These are phyloP conservation scores for Leishmania braziliensis DNA, from an alignment of 208 protist species.

Conservation along the genomic window DNA sequence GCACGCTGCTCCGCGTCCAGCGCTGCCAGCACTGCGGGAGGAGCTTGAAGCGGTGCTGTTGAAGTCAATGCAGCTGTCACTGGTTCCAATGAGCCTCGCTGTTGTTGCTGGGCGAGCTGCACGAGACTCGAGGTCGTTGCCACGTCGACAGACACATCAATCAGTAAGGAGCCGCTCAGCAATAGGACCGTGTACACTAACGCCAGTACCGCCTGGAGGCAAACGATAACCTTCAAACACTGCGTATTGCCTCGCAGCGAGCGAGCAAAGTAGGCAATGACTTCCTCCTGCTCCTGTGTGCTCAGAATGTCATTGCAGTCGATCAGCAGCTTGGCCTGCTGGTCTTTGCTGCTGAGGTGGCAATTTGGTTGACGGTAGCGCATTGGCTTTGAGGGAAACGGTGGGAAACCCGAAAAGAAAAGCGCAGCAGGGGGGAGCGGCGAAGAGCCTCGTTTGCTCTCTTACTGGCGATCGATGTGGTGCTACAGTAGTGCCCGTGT, in stretches of 20 bases:
- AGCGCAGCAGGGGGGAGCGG: background rate
- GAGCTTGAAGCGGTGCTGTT: constrained; percentile 9
- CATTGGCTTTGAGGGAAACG: constrained; percentile 21
- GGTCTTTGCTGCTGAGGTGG: constrained; percentile 18
- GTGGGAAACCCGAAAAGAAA: no score
- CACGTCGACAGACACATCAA: constrained; percentile 23
- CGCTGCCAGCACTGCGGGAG: constrained; percentile 7
- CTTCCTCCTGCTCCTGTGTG: constrained; percentile 69
- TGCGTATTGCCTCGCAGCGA: constrained; percentile 41
- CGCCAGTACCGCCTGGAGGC: constrained; percentile 53
- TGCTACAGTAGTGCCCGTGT: background rate
- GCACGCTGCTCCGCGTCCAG: constrained; percentile 14
- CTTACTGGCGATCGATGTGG: background rate
- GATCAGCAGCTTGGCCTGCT: constrained; percentile 39
- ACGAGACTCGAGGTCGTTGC: constrained; percentile 3
- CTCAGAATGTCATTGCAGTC: constrained; percentile 54
- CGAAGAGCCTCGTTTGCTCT: background rate
- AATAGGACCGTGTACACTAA: constrained; percentile 59
- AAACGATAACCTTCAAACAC: constrained; percentile 50
- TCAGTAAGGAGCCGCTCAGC: constrained; percentile 42
- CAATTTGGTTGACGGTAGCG: constrained; percentile 52
- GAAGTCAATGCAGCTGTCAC: background rate
- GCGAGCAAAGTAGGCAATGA: constrained; percentile 61
- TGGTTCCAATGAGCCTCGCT: background rate
- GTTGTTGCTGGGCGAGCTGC: constrained; percentile 7